These are phyloP conservation scores for Populus tomentosa DNA, from an alignment of 441 rosid genomes.

Conservation along the genomic window DNA sequence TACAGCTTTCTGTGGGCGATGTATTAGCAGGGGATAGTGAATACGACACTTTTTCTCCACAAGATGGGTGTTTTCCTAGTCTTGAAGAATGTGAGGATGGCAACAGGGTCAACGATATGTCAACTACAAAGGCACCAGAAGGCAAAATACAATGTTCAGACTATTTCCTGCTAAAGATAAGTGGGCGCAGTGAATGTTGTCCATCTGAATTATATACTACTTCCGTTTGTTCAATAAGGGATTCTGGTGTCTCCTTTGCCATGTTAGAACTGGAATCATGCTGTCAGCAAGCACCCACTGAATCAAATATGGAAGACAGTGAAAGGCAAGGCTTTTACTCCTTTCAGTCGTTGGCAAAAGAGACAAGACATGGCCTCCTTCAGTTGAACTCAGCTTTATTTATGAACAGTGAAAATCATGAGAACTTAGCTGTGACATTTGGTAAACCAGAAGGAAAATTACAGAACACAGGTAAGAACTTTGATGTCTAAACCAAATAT, in stretches of 20 bases:
- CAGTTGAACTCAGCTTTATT: slow-evolving; percentile 34
- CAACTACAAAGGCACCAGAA: neutral
- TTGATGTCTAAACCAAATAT: slow-evolving; percentile 1
- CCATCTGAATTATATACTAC: slow-evolving; percentile 1
- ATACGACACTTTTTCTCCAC: neutral
- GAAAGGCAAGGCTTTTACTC: slow-evolving; percentile 17
- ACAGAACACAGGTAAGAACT: slow-evolving; percentile 38
- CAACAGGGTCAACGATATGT: neutral
- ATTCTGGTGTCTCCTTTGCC: slow-evolving; percentile 2
- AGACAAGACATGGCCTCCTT: slow-evolving; percentile 17
- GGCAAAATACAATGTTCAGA: slow-evolving; percentile 1
- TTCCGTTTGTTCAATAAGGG: neutral
- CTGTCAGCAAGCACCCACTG: neutral
- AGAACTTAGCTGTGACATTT: slow-evolving; percentile 12
- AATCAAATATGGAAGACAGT: neutral
- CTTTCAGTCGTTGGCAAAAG: slow-evolving; percentile 16
- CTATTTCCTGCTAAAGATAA: neutral
- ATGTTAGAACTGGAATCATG: neutral
- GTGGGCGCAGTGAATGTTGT: neutral
- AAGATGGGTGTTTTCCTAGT: neutral
- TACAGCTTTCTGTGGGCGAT: neutral
- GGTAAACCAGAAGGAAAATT: slow-evolving; percentile 22
- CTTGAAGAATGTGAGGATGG: neutral
- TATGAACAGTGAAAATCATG: slow-evolving; percentile 16
- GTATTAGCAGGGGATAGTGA: neutral